Evolutionary conservation across 2,329 filamentous ascomycete genomes (phyloP), one percentile per base, ranked within the genome.

Genomic region (Escovopsis sp.): DNA sequence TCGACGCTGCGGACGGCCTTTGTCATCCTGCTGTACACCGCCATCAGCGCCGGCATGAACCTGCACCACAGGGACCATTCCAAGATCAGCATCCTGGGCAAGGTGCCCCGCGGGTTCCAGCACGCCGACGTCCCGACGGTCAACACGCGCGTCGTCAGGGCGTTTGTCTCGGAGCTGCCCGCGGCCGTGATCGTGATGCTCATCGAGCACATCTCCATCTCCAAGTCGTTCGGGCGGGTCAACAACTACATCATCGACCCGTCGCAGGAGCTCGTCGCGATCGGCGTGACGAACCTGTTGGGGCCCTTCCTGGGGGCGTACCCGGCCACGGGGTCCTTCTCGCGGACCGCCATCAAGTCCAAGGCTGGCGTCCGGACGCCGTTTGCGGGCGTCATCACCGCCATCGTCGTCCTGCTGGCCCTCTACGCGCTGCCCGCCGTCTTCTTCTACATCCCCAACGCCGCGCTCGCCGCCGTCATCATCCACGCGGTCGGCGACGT

Each of bases 291-390:
- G 33, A 88, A 88, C 56, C 62, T 87, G 32, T 69, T 88, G 9
- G 82, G 79, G 15, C 80, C 84, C 9, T 89, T 91, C 66, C 66
- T 89, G 2, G 83, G 86, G 41, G 85, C 70, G 2, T 94, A 93
- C 52, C 85, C 86, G 4, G 83, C 85, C 0, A 94, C 86, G 10
- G 87, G 86, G 6, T 93, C 86, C 2, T 94, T 94, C 68, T 89
- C 84, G 7, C 77, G 86, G 47, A 94, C 86, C 19, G 87, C 86
- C 40, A 93, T 94, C 67, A 93, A 93, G 62, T 85, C 86, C n/a
- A 94, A 94, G 64, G 85, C 86, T 42, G 86, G 86, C 57, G 86
- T 93, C 2, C 79, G 86, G 36, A 94, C 85, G 4, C 87, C 86
- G 1, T 77, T 93, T 43, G 86, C 84, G 32, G 86, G 86, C 68